Evolutionary conservation across 768 basidiomycete genomes (phyloP), one percentile per base, ranked within the genome.

Genomic region (Leccinum boreale): DNA sequence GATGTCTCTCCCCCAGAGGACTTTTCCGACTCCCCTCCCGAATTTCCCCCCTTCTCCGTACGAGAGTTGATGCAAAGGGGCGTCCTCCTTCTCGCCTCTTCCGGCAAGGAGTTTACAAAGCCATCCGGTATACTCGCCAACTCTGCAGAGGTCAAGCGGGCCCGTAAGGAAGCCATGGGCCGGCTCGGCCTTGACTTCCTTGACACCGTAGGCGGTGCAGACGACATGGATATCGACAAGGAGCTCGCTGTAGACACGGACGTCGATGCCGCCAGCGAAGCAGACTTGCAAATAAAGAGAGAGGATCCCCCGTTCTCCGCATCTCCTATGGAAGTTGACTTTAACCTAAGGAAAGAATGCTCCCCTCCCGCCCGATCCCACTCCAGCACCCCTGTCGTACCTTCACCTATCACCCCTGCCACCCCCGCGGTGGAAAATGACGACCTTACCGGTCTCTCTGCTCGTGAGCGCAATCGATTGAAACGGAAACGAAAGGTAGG

Each of bases 401-500:
- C 81, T 3, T 81, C 85, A 0, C 84, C 86, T 0, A 74, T 83
- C 9, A 75, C 80, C 15, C 67, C 72, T 6, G 53, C 65, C 3
- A 71, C 74, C 5, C 72, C 75, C 4, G 72, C 73, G 0, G 33
- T 36, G 11, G 82, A 85, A 45, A 28, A 59, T 8, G 60, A 75
- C 12, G 85, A 87, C 60, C 59, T 78, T 4, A 75, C 67, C 45
- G 82, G 81, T 6, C 76, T 98, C 47, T 97, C 94, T 31, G 93
- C 94, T 11, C 85, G 97, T 54, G 96, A 98, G 73, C 85, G 90
- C 31, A 97, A 97, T 69, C 84, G 95, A 49, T 77, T 98, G 31
- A 99, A 99, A 72, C 83, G 97, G 28, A 98, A 98, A 70, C 89
- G 95, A 56, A 97, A 95, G 67, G 81, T 82, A 4, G 94, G 92